These are phyloP conservation scores for Cochlearia excelsa DNA, from an alignment of 345 rosid genomes.

Conservation along the genomic window DNA sequence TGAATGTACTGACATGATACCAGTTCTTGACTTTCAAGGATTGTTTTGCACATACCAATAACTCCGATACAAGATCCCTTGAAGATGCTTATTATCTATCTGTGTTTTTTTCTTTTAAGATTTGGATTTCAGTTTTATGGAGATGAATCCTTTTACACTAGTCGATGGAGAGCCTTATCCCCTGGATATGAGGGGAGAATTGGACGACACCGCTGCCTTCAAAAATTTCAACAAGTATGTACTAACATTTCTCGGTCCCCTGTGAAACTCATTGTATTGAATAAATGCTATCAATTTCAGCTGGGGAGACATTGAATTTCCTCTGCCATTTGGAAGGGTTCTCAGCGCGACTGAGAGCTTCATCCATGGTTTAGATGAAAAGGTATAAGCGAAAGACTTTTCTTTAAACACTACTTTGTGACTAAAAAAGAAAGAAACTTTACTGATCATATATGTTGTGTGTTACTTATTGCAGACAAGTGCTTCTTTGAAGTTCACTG, in stretches of 20 bases:
- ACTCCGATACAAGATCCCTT: constrained; percentile 2
- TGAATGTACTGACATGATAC: background rate
- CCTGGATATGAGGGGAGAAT: constrained; percentile 95
- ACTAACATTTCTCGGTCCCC: constrained; percentile 10
- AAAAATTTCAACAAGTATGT: constrained; percentile 86
- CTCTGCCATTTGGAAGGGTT: constrained; percentile 95
- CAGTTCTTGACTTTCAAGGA: constrained; percentile 11
- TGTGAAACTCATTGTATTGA: constrained; percentile 9
- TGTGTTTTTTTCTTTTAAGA: constrained; percentile 41
- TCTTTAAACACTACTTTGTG: background rate
- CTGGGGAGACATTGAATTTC: constrained; percentile 89
- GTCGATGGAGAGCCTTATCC: constrained; percentile 90
- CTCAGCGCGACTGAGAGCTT: constrained; percentile 75
- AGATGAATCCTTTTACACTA: constrained; percentile 94
- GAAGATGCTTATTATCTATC: constrained; percentile 2
- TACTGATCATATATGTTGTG: constrained; percentile 10
- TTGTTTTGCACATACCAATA: constrained; percentile 7
- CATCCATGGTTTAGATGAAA: constrained; percentile 84
- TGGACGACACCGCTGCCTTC: constrained; percentile 95
- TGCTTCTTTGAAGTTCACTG: constrained; percentile 92
- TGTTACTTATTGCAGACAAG: constrained; percentile 61
- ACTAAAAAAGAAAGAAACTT: background rate
- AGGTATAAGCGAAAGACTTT: constrained; percentile 43
- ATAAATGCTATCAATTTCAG: constrained; percentile 36
- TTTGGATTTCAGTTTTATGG: constrained; percentile 86